Conservation (phyloP, 148 eudicot species). For the Rhododendron molle region DNA sequence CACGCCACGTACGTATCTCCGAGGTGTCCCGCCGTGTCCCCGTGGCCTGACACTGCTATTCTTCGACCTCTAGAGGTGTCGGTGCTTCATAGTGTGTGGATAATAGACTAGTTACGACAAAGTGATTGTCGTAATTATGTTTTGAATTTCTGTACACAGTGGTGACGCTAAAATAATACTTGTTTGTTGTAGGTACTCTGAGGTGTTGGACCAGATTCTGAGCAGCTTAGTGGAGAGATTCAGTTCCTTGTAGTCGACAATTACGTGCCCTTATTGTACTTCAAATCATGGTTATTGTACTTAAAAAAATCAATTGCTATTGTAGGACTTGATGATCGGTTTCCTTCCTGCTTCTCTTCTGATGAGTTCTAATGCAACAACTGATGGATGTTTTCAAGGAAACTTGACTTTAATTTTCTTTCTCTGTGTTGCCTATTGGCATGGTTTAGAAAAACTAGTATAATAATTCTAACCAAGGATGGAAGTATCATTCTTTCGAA, state of each 20-base stretch:
- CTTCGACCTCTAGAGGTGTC: no score
- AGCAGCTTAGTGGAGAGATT: not conserved
- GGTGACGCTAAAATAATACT: not conserved
- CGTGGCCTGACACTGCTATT: no score
- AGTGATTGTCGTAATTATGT: no score
- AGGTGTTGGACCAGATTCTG: not conserved
- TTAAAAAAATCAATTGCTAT: not conserved
- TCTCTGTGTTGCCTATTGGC: not conserved
- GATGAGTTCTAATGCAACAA: not conserved
- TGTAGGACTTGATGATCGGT: not conserved
- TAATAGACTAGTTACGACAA: not conserved
- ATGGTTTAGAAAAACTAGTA: not conserved
- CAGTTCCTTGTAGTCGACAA: not conserved
- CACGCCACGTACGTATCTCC: no score
- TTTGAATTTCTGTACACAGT: not conserved
- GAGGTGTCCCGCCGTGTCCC: no score
- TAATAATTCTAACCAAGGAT: not conserved
- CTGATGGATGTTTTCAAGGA: not conserved
- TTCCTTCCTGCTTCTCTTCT: not conserved
- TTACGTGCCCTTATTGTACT: not conserved
- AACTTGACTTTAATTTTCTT: not conserved
- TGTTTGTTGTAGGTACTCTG: not conserved
- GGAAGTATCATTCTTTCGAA: not conserved
- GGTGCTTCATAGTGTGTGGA: no score
- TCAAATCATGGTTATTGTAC: not conserved